A percentile compares a stretch with the other conserved stretches of the same genome.
Conservation (phyloP, 2,329 filamentous ascomycete genomes). For the Nemania sp. region DNA sequence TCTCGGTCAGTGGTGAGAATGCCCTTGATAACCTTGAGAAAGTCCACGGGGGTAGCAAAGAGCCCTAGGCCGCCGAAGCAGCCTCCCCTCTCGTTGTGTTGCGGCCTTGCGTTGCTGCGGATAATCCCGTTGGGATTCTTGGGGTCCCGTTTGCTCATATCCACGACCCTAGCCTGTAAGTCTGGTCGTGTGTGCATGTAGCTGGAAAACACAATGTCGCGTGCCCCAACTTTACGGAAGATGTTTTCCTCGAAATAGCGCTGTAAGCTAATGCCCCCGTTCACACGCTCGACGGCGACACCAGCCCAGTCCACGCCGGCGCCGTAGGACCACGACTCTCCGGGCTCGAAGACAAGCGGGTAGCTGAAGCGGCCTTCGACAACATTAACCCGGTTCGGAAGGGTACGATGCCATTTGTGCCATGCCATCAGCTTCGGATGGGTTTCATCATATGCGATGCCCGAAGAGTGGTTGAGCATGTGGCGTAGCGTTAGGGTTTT, state of each 20-base stretch:
- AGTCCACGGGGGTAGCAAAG: conserved; percentile 39
- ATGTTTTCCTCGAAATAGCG: conserved; percentile 41
- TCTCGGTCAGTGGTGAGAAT: conserved; percentile 36
- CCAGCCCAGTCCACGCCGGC: conserved; percentile 58
- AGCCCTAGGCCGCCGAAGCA: conserved; percentile 41
- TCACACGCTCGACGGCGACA: conserved; percentile 40
- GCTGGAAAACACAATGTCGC: conserved; percentile 40
- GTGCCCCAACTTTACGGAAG: conserved; percentile 33
- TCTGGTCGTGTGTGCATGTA: conserved; percentile 37
- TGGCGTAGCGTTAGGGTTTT: conserved; percentile 34
- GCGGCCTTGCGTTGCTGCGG: conserved; percentile 36
- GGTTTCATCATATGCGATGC: conserved; percentile 52
- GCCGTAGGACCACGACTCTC: conserved; percentile 58
- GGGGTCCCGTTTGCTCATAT: conserved; percentile 43
- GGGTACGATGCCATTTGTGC: conserved; percentile 47
- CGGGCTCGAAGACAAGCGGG: conserved; percentile 59
- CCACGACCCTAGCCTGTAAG: conserved; percentile 32
- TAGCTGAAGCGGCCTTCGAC: conserved; percentile 51
- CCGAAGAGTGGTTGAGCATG: conserved; percentile 41
- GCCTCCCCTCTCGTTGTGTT: conserved; percentile 38
- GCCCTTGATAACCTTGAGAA: conserved; percentile 37
- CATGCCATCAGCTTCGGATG: conserved; percentile 43
- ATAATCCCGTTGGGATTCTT: conserved; percentile 27
- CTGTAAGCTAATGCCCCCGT: conserved; percentile 34
- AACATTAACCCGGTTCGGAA: conserved; percentile 34